Percentiles rank a stretch among this genome's conserved stretches.
These are phyloP conservation scores for Endothia cerciana DNA, from an alignment of 2,329 filamentous ascomycete genomes.

Conservation along the genomic window DNA sequence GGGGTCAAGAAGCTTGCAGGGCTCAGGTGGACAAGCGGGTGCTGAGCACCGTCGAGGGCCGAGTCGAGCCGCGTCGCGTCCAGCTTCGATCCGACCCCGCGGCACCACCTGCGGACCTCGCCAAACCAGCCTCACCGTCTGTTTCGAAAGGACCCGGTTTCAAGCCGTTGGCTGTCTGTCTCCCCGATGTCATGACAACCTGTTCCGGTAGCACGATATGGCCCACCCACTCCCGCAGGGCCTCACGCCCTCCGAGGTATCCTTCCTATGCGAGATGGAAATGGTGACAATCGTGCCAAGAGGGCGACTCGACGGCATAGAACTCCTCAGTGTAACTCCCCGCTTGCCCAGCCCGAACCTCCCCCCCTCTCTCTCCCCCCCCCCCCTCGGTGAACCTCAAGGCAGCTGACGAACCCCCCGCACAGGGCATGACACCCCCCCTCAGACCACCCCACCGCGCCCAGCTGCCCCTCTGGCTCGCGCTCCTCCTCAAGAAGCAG, in stretches of 20 bases:
- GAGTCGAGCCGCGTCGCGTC: constrained; percentile 17
- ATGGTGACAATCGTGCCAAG: constrained; percentile 90
- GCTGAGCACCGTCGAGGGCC: neutral
- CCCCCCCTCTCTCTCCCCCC: neutral
- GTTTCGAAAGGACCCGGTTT: neutral
- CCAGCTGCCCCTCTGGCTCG: constrained; percentile 88
- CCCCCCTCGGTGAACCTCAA: neutral
- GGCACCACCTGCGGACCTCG: neutral
- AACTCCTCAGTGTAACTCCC: constrained; percentile 80
- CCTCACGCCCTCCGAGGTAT: constrained; percentile 84
- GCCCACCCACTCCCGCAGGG: constrained; percentile 54
- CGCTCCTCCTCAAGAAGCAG: constrained; percentile 91
- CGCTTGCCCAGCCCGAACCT: constrained; percentile 12
- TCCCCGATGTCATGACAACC: constrained; percentile 27
- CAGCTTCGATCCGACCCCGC: constrained; percentile 2
- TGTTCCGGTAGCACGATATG: constrained; percentile 41
- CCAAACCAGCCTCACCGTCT: neutral
- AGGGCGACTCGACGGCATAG: constrained; percentile 83
- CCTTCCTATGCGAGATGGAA: constrained; percentile 98
- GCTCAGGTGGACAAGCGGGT: neutral
- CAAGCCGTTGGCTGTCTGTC: no score
- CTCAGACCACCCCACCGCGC: constrained; percentile 82
- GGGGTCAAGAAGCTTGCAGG: neutral
- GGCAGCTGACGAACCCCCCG: constrained; percentile 13
- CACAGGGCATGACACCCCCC: constrained; percentile 74